Conservation (phyloP, 257 asterid species). For the Solanum stenotomum region DNA sequence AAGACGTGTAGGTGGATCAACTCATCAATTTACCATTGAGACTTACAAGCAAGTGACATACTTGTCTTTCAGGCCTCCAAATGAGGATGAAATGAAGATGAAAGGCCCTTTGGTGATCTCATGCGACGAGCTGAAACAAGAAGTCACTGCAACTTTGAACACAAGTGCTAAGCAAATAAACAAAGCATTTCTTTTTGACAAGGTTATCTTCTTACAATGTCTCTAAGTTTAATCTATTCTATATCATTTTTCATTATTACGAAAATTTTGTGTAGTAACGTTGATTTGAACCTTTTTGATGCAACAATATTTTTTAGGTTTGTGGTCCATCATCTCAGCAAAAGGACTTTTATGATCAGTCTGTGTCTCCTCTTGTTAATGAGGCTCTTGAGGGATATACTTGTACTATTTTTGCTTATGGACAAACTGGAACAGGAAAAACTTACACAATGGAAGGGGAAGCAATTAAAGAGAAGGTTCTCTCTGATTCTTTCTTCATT, state of each 20-base stretch:
- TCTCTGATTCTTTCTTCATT: not conserved
- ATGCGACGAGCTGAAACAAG: slow-evolving; percentile 28
- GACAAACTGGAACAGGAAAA: slow-evolving; percentile 57
- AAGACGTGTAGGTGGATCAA: not conserved
- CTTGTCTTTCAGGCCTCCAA: slow-evolving; percentile 30
- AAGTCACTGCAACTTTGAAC: slow-evolving; percentile 26
- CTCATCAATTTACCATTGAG: not conserved
- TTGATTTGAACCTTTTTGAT: not conserved
- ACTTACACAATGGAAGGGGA: slow-evolving; percentile 66
- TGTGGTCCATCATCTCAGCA: slow-evolving; percentile 40
- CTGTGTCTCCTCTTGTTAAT: slow-evolving; percentile 33
- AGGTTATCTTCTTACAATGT: slow-evolving; percentile 26
- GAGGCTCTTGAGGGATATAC: slow-evolving; percentile 54
- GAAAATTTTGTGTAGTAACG: not conserved
- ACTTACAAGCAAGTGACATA: not conserved
- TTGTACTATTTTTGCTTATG: slow-evolving; percentile 56
- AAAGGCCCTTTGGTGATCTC: slow-evolving; percentile 23
- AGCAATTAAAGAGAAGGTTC: slow-evolving; percentile 41
- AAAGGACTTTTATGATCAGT: slow-evolving; percentile 35
- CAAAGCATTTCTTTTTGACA: slow-evolving; percentile 28
- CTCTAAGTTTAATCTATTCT: not conserved
- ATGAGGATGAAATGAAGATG: slow-evolving; percentile 29
- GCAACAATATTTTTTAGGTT: slow-evolving; percentile 24
- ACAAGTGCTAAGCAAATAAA: slow-evolving; percentile 24
- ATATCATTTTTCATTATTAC: not conserved